These are phyloP conservation scores for Emmonsiellopsis sp. DNA, from an alignment of 2,329 filamentous ascomycete species.

Conservation along the genomic window DNA sequence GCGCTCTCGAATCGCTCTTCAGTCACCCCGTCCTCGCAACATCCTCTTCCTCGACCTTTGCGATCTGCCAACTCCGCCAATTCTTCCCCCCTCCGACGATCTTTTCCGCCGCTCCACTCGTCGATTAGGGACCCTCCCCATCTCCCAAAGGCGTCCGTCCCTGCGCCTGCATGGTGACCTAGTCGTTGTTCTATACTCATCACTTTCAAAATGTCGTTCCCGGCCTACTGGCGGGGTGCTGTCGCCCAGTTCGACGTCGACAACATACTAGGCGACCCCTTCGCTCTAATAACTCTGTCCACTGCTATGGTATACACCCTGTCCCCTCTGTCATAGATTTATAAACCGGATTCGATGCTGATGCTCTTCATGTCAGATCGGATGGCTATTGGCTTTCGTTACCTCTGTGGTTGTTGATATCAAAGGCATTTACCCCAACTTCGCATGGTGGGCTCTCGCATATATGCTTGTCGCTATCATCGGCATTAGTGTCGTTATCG, in stretches of 20 bases:
- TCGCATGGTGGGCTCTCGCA: constrained; percentile 82
- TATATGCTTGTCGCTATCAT: constrained; percentile 78
- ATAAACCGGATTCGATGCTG: background rate
- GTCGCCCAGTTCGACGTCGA: constrained; percentile 60
- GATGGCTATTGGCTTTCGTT: constrained; percentile 90
- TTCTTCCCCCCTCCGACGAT: no score
- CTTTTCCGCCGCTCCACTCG: background rate
- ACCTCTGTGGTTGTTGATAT: constrained; percentile 65
- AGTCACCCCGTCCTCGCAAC: no score
- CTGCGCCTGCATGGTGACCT: constrained; percentile 16
- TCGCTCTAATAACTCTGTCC: constrained; percentile 87
- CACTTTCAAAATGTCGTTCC: constrained; percentile 15
- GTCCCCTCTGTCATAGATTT: background rate
- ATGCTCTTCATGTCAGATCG: constrained; percentile 51
- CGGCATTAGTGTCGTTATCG: constrained; percentile 72
- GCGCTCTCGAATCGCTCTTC: no score
- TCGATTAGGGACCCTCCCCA: background rate
- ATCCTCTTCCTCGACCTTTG: no score
- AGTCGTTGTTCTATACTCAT: constrained; percentile 12
- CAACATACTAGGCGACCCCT: constrained; percentile 92
- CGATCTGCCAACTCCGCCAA: no score
- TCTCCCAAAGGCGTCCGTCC: background rate
- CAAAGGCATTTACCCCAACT: constrained; percentile 60
- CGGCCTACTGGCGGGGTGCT: constrained; percentile 26
- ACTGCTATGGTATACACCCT: constrained; percentile 65